Conservation (phyloP, 2,329 filamentous ascomycete genomes). For the Teratosphaeria zuluensis region DNA sequence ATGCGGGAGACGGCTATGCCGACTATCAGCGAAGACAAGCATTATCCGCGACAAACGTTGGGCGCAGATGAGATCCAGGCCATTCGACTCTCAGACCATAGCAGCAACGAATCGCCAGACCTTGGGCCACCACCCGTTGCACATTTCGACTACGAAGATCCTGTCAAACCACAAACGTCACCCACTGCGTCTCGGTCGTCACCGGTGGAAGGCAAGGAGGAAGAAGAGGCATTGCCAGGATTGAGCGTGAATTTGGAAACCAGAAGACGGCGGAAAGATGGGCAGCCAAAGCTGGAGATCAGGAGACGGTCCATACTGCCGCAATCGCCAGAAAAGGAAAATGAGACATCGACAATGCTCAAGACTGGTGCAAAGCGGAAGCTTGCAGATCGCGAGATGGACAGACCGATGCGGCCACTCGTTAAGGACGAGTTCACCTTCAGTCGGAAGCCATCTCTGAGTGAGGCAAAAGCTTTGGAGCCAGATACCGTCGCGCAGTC, state of each 20-base stretch:
- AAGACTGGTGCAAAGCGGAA: conserved; percentile 49
- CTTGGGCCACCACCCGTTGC: conserved; percentile 51
- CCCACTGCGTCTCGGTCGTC: conserved; percentile 3
- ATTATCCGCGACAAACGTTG: conserved; percentile 57
- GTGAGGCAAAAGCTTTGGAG: not conserved
- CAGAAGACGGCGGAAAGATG: conserved; percentile 43
- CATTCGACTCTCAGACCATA: conserved; percentile 41
- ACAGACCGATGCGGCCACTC: conserved; percentile 26
- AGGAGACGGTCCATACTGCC: conserved; percentile 34
- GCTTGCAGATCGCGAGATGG: conserved; percentile 44
- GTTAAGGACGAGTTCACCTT: conserved; percentile 38
- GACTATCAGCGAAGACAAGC: conserved; percentile 61
- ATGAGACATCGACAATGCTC: conserved; percentile 22
- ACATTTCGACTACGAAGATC: conserved; percentile 41
- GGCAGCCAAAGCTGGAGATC: conserved; percentile 34
- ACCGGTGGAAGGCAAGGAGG: conserved; percentile 4
- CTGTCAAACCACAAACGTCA: conserved; percentile 26
- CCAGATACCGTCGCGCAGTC: not conserved
- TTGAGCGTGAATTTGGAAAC: conserved; percentile 43
- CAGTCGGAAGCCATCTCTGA: conserved; percentile 27
- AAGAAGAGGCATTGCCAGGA: conserved; percentile 28
- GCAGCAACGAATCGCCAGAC: conserved; percentile 54
- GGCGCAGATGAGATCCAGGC: conserved; percentile 49
- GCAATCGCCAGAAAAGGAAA: conserved; percentile 28
- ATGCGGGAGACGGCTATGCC: conserved; percentile 40